Conservation (phyloP, 768 basidiomycete species). For the Phanerochaete carnosa region DNA sequence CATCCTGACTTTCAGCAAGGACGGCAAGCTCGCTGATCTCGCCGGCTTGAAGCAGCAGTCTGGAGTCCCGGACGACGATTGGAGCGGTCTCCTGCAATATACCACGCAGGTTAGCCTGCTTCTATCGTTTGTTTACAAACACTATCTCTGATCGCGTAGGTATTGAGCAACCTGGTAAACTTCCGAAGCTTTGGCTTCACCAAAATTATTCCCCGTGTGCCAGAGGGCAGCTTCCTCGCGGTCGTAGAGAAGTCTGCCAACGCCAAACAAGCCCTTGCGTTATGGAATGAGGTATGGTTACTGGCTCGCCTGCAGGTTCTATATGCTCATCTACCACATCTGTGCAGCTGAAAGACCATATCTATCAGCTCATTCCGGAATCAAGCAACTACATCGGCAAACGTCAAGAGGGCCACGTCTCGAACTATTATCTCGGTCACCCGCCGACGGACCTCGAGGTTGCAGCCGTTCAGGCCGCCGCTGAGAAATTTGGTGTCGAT, state of each 20-base stretch:
- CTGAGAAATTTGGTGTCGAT: conserved; percentile 73
- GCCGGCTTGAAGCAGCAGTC: conserved; percentile 48
- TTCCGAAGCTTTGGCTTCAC: conserved; percentile 83
- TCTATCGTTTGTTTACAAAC: neutral
- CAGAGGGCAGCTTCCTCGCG: conserved; percentile 56
- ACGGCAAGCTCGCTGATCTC: conserved; percentile 57
- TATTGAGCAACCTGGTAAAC: conserved; percentile 65
- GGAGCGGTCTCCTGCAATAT: conserved; percentile 71
- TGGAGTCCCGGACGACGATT: conserved; percentile 55
- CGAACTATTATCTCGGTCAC: conserved; percentile 83
- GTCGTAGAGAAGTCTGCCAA: conserved; percentile 63
- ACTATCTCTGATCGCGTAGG: conserved; percentile 21
- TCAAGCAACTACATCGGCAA: conserved; percentile 75
- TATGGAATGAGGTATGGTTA: conserved; percentile 60
- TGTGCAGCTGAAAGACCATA: conserved; percentile 64
- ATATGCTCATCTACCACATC: neutral
- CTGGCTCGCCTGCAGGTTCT: neutral
- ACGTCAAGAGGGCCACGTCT: conserved; percentile 70
- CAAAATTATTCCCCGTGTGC: conserved; percentile 77
- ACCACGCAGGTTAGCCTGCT: conserved; percentile 54
- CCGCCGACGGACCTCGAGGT: conserved; percentile 66
- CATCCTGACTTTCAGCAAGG: conserved; percentile 62
- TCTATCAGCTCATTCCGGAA: conserved; percentile 68
- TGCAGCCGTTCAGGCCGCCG: conserved; percentile 65
- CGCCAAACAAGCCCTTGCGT: conserved; percentile 44